Conservation (phyloP, 2,329 filamentous ascomycete species). For the Dactylonectria macrodidyma region DNA sequence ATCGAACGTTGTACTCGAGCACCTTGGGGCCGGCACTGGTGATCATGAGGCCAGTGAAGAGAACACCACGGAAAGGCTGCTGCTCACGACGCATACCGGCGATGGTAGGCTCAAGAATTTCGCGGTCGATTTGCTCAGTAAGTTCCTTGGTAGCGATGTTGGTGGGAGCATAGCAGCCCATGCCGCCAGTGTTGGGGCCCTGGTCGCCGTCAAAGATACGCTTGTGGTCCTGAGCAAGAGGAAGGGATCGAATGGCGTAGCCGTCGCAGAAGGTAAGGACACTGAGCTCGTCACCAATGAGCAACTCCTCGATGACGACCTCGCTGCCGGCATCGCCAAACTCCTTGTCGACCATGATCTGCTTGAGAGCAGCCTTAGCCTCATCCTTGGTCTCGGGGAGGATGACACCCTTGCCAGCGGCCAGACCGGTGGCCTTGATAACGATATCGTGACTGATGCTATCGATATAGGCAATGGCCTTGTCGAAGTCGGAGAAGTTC, state of each 20-base stretch:
- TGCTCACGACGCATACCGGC: slow-evolving; percentile 89
- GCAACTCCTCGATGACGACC: slow-evolving; percentile 95
- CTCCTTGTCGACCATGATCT: slow-evolving; percentile 91
- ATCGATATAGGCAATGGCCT: slow-evolving; percentile 82
- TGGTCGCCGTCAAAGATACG: slow-evolving; percentile 90
- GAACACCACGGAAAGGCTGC: slow-evolving; percentile 79
- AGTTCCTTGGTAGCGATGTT: slow-evolving; percentile 82
- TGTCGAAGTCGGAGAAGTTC: slow-evolving; percentile 86
- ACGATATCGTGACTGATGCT: slow-evolving; percentile 81
- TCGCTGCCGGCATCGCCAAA: slow-evolving; percentile 91
- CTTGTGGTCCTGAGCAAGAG: slow-evolving; percentile 97
- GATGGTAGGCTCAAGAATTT: slow-evolving; percentile 90
- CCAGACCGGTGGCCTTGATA: slow-evolving; percentile 93
- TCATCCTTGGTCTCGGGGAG: slow-evolving; percentile 87
- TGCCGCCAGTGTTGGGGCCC: slow-evolving; percentile 95
- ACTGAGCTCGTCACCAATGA: slow-evolving; percentile 92
- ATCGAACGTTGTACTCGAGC: slow-evolving; percentile 93
- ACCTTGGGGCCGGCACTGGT: slow-evolving; percentile 85
- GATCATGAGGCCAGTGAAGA: slow-evolving; percentile 96
- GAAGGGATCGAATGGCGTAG: slow-evolving; percentile 84
- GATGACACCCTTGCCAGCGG: slow-evolving; percentile 96
- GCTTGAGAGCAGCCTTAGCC: slow-evolving; percentile 83
- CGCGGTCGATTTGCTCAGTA: slow-evolving; percentile 83
- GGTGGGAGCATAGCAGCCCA: slow-evolving; percentile 98
- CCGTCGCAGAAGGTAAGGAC: slow-evolving; percentile 95